phyloP scores from a whole-genome alignment of 345 rosid genomes.

The Camelina neglecta region DNA sequence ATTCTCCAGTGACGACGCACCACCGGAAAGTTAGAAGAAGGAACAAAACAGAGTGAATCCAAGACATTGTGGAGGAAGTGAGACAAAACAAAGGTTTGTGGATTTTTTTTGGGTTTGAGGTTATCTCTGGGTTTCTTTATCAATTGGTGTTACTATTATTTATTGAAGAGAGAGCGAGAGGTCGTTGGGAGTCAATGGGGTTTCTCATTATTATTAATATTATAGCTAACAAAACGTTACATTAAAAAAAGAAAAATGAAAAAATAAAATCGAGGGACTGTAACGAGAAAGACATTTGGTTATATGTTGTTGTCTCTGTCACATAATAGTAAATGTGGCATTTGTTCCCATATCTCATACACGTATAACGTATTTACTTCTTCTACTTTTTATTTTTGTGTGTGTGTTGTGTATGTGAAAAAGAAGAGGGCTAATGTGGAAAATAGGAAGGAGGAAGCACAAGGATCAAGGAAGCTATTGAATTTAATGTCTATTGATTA shows the following conservation, averaged over 20 bases:
- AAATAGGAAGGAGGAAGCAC: constrained; percentile 30
- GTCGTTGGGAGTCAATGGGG: constrained; percentile 45
- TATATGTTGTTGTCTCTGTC: constrained; percentile 46
- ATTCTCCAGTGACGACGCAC: constrained; percentile 16
- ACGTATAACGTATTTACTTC: constrained; percentile 39
- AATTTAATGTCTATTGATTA: constrained; percentile 22
- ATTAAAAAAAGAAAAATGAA: neutral
- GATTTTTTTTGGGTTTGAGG: neutral
- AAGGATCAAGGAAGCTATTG: constrained; percentile 26
- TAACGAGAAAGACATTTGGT: constrained; percentile 46
- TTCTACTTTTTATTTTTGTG: neutral
- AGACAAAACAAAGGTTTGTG: constrained; percentile 21
- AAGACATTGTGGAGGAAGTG: constrained; percentile 32
- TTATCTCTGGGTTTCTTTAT: constrained; percentile 31
- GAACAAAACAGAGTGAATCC: constrained; percentile 29
- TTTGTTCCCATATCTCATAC: constrained; percentile 39
- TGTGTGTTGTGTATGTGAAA: neutral
- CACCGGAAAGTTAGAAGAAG: constrained; percentile 20
- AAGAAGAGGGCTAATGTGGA: constrained; percentile 13
- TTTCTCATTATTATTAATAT: constrained; percentile 12
- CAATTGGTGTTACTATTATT: constrained; percentile 26
- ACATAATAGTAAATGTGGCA: constrained; percentile 39
- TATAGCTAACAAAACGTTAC: constrained; percentile 28
- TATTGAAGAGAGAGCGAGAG: constrained; percentile 45
- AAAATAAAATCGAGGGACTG: constrained; percentile 36